A percentile compares a stretch with the other conserved stretches of the same genome.
These are phyloP conservation scores for Stromatinia cepivora DNA, from an alignment of 2,329 filamentous ascomycete genomes.

Conservation along the genomic window DNA sequence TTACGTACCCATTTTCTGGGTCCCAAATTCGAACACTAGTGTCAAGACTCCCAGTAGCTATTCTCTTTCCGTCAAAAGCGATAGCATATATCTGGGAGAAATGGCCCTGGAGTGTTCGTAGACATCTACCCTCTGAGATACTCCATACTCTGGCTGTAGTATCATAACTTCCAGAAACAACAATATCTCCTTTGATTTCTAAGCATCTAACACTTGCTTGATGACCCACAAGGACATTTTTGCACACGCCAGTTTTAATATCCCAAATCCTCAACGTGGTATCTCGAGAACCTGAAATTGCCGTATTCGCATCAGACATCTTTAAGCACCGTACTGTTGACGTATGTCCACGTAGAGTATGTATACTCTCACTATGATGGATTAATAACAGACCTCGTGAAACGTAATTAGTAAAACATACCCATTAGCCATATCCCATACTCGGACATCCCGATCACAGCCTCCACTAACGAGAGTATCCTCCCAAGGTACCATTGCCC, in stretches of 20 bases:
- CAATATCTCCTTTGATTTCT: constrained; percentile 92
- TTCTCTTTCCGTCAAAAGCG: constrained; percentile 89
- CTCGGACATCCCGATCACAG: constrained; percentile 92
- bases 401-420: constrained; percentile 49
- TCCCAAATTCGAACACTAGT: constrained; percentile 98
- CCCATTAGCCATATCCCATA: constrained; percentile 96
- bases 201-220: constrained; percentile 94
- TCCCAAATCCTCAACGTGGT: constrained; percentile 96
- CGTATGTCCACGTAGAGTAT: constrained; percentile 89
- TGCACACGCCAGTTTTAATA: constrained; percentile 81
- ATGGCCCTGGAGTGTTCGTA: constrained; percentile 87
- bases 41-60: constrained; percentile 93
- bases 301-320: constrained; percentile 92
- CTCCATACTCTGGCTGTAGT: constrained; percentile 97
- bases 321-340: constrained; percentile 96
- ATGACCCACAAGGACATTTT: constrained; percentile 89
- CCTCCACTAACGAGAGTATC: constrained; percentile 94
- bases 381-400: constrained; percentile 36
- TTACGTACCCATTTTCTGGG: constrained; percentile 74
- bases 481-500: constrained; percentile 99
- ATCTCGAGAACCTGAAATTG: constrained; percentile 94
- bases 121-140: constrained; percentile 89
- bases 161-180: constrained; percentile 98
- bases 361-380: constrained; percentile 62
- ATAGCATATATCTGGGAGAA: constrained; percentile 99